phyloP scores from a whole-genome alignment of 306 rosid species.

The Datisca glomerata region DNA sequence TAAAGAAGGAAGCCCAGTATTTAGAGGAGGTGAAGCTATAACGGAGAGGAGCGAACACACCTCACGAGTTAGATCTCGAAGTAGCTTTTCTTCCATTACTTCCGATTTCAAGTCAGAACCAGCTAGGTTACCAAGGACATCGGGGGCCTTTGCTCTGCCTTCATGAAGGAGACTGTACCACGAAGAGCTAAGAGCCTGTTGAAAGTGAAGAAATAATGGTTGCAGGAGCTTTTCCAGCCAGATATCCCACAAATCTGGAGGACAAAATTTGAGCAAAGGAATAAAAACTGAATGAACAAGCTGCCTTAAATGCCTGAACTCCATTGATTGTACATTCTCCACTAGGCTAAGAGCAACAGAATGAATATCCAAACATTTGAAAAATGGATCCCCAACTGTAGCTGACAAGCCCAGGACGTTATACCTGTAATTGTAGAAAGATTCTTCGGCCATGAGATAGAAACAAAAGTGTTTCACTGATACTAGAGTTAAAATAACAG shows the following conservation, averaged over 20 bases:
- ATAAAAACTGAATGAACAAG: constrained; percentile 78
- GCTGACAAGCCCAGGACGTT: constrained; percentile 87
- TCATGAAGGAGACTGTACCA: constrained; percentile 83
- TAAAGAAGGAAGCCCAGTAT: constrained; percentile 68
- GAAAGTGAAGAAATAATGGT: constrained; percentile 64
- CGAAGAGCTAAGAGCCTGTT: constrained; percentile 59
- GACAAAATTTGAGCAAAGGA: constrained; percentile 76
- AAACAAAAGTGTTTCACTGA: too few relatives aligned
- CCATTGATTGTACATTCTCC: constrained; percentile 95
- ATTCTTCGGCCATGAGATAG: constrained; percentile 6
- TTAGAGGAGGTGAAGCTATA: constrained; percentile 64
- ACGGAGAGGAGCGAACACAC: constrained; percentile 57
- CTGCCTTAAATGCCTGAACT: constrained; percentile 86
- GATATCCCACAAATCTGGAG: constrained; percentile 70
- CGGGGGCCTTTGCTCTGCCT: constrained; percentile 91
- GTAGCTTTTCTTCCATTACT: constrained; percentile 88
- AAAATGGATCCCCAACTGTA: constrained; percentile 72
- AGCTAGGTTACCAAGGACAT: constrained; percentile 45
- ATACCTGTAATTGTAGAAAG: constrained; percentile 37
- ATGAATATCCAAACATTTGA: constrained; percentile 54
- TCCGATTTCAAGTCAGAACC: constrained; percentile 86
- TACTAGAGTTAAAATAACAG: neutral
- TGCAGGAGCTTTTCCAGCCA: constrained; percentile 86
- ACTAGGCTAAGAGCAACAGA: constrained; percentile 57
- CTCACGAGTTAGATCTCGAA: constrained; percentile 86